Base-by-base conservation (phyloP, 371 early-diverging fungal species). In the Mortierella sp. region DNA sequence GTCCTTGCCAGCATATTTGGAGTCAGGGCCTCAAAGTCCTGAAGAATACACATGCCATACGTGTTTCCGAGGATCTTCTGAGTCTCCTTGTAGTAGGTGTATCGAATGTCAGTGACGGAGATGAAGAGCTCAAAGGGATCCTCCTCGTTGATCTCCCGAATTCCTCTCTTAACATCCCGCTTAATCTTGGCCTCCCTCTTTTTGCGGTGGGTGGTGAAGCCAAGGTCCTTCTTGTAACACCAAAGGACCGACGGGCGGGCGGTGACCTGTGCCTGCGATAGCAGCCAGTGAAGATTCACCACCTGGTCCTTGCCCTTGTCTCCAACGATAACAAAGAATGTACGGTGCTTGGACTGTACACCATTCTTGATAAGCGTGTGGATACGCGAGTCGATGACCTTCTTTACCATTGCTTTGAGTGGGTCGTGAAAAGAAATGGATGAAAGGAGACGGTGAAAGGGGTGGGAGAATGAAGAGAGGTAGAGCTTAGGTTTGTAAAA, bases 21-120 rank as follows among this genome's bases (percentile, higher is more conserved):
- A 19, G 99, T 99, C 60, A 99, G 84, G 13, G 98, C 96, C 77
- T 98, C 98, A 81, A 99, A 99, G 85, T 99, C 99, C 88, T 99
- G 98, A 39, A 99, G 83, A 45, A 99, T 92, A 66, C 97, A 96
- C 96, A 99, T 96, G 43, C 99, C 99, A 69, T 91, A 99, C 22
- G 99, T 99, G 77, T 96, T 94, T 80, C 99, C 99, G 57, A 99
- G 89, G 59, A 99, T 95, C 78, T 95, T 99, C 63, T 99, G 95
- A 14, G 96, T 93, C 81, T 99, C 99, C 80, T 97, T 98, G 86
- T 99, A 99, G 89, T 96, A 98, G 13, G 96, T 90, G 83, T 98
- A 99, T 54, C 98, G 89, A 67, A 98, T 98, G 77, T 96, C 90
- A 49, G 99, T 97, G 19, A 95, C 91, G 9, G 96, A 88, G 28